These are phyloP conservation scores for Bocquillonia castaneifolia DNA, from an alignment of 441 rosid genomes.

Conservation along the genomic window DNA sequence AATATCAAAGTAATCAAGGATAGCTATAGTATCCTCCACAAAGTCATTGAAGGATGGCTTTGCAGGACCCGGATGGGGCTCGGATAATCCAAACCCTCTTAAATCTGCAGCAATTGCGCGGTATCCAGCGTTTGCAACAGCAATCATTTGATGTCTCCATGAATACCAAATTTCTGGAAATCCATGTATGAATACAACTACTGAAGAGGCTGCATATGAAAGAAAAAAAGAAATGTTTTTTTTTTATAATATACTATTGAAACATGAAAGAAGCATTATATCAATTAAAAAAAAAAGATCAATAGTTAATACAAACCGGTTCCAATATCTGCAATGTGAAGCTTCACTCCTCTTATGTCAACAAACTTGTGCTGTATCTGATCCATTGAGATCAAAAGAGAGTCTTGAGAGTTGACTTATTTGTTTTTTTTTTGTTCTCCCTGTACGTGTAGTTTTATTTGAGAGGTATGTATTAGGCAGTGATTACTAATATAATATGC, in stretches of 20 bases:
- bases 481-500: too few species aligned
- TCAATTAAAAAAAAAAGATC: neutral
- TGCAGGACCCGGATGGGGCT: constrained; percentile 34
- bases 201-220: constrained; percentile 26
- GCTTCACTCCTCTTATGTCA: constrained; percentile 34
- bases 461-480: too few species aligned
- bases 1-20: constrained; percentile 34
- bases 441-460: neutral
- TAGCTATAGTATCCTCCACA: constrained; percentile 33
- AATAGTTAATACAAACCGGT: constrained; percentile 20
- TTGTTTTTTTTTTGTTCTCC: neutral
- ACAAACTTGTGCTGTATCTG: constrained; percentile 32
- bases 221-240: neutral
- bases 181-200: constrained; percentile 43
- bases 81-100: constrained; percentile 48
- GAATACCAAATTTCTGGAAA: constrained; percentile 56
- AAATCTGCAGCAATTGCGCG: constrained; percentile 43
- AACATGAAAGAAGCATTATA: too few species aligned
- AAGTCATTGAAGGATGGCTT: constrained; percentile 35
- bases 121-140: constrained; percentile 37
- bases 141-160: constrained; percentile 53
- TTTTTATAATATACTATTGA: too few species aligned
- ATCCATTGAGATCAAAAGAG: constrained; percentile 19
- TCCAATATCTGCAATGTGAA: constrained; percentile 45
- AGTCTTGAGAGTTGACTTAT: constrained; percentile 9